Conservation (phyloP, 768 basidiomycete genomes). For the Candolleomyces aberdarensis region DNA sequence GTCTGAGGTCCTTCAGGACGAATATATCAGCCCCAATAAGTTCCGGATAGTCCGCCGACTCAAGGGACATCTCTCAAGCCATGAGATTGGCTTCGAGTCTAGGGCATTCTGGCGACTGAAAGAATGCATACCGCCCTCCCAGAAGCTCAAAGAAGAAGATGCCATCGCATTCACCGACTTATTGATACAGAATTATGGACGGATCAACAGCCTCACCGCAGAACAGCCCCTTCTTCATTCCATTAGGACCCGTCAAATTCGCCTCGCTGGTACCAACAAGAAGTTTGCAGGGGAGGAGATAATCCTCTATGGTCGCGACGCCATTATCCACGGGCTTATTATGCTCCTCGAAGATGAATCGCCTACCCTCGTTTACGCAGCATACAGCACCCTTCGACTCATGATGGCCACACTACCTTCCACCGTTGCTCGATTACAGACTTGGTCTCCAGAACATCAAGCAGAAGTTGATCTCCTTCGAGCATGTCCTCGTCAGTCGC, state of each 20-base stretch:
- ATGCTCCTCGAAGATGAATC: constrained; percentile 54
- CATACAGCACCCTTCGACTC: constrained; percentile 64
- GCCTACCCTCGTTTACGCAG: constrained; percentile 47
- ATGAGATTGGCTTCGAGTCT: constrained; percentile 45
- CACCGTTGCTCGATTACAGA: constrained; percentile 21
- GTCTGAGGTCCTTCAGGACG: constrained; percentile 54
- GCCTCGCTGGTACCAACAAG: constrained; percentile 8
- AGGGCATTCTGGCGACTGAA: constrained; percentile 85
- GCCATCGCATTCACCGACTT: constrained; percentile 70
- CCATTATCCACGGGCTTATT: constrained; percentile 53
- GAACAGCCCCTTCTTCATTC: constrained; percentile 44
- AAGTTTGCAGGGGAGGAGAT: constrained; percentile 15
- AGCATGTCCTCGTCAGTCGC: constrained; percentile 37
- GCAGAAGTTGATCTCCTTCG: constrained; percentile 48
- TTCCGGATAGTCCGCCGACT: constrained; percentile 72
- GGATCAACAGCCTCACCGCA: constrained; percentile 57
- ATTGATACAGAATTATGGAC: constrained; percentile 55
- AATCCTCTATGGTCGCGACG: constrained; percentile 37
- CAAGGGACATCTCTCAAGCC: constrained; percentile 41
- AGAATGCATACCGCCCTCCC: constrained; percentile 59
- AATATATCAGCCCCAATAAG: constrained; percentile 66
- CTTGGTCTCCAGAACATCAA: constrained; percentile 39
- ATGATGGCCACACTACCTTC: constrained; percentile 42
- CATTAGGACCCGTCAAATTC: constrained; percentile 37
- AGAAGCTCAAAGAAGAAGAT: constrained; percentile 61